Percentiles rank a stretch among this genome's conserved stretches.
Conservation (phyloP, 2,329 filamentous ascomycete genomes). For the Ophidiomyces ophidiicola region DNA sequence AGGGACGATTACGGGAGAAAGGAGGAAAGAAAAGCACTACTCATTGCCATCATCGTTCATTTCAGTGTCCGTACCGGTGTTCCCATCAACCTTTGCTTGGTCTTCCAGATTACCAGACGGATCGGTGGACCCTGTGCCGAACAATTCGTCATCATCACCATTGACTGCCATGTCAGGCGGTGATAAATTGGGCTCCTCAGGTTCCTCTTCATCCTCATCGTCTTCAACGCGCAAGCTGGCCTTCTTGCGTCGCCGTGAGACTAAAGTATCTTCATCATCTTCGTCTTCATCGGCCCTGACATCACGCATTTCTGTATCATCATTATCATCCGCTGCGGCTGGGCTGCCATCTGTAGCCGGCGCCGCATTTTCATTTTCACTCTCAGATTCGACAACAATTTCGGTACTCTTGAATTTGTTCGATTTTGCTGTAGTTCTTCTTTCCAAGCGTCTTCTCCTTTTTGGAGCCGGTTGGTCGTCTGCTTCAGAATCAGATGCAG, state of each 20-base stretch:
- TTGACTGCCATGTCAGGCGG: slow-evolving; percentile 13
- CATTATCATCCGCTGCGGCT: slow-evolving; percentile 20
- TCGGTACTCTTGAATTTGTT: slow-evolving; percentile 77
- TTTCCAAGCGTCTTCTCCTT: slow-evolving; percentile 50
- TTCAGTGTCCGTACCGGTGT: slow-evolving; percentile 24
- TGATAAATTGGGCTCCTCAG: slow-evolving; percentile 31
- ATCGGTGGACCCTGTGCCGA: too few species aligned
- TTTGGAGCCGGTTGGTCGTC: slow-evolving; percentile 30
- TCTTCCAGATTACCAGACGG: slow-evolving; percentile 21
- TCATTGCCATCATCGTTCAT: slow-evolving; percentile 27
- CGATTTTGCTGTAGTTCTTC: slow-evolving; percentile 35
- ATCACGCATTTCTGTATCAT: slow-evolving; percentile 19
- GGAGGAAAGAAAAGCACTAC: background rate
- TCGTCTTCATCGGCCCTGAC: slow-evolving; percentile 29
- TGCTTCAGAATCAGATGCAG: slow-evolving; percentile 14
- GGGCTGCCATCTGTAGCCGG: slow-evolving; percentile 3
- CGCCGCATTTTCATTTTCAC: slow-evolving; percentile 34
- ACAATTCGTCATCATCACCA: slow-evolving; percentile 29
- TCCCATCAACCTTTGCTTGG: slow-evolving; percentile 17
- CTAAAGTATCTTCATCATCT: slow-evolving; percentile 32
- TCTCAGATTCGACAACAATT: slow-evolving; percentile 66
- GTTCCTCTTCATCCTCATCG: slow-evolving; percentile 35
- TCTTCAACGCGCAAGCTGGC: slow-evolving; percentile 26
- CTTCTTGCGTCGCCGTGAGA: slow-evolving; percentile 27
- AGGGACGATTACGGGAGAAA: background rate